A percentile compares a stretch with the other conserved stretches of the same genome.
Conservation (phyloP, 2,329 filamentous ascomycete species). For the Sporothrix euskadiensis region DNA sequence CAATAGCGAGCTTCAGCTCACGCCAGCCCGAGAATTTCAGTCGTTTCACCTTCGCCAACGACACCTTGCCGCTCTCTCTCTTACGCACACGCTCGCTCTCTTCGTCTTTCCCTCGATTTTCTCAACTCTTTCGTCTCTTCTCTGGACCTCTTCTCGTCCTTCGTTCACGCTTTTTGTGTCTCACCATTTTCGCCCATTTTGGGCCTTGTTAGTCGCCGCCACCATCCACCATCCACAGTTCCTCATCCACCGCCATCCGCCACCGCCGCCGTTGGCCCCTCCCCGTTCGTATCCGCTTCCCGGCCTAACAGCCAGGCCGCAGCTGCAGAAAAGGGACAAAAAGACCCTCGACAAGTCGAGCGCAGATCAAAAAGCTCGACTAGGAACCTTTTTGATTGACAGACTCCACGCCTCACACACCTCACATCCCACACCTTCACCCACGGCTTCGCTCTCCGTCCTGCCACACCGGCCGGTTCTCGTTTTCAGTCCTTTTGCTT, state of each 20-base stretch:
- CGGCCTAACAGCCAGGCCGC: conserved; percentile 1
- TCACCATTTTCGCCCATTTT: conserved; percentile 6
- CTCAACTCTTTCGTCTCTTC: not conserved
- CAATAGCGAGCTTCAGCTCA: not conserved
- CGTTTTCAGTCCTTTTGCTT: not conserved
- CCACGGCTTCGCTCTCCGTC: not conserved
- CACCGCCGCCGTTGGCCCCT: conserved; percentile 12
- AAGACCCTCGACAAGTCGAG: conserved; percentile 1
- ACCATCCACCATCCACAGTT: not conserved
- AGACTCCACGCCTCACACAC: not conserved
- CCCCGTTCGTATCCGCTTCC: conserved; percentile 4
- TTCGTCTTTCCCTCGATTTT: not conserved
- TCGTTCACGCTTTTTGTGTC: not conserved
- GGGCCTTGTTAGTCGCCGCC: conserved; percentile 13
- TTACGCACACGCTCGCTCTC: not conserved
- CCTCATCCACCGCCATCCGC: not conserved
- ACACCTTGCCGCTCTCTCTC: not conserved
- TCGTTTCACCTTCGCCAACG: not conserved
- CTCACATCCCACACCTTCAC: not conserved
- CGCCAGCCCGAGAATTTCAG: not conserved
- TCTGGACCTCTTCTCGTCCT: not conserved
- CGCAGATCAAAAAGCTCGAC: not conserved
- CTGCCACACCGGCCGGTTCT: not conserved
- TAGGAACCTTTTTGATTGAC: conserved; percentile 3
- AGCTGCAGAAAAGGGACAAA: not conserved